These are phyloP conservation scores for Hypoxylon sp. DNA, from an alignment of 2,329 filamentous ascomycete genomes.

Conservation along the genomic window DNA sequence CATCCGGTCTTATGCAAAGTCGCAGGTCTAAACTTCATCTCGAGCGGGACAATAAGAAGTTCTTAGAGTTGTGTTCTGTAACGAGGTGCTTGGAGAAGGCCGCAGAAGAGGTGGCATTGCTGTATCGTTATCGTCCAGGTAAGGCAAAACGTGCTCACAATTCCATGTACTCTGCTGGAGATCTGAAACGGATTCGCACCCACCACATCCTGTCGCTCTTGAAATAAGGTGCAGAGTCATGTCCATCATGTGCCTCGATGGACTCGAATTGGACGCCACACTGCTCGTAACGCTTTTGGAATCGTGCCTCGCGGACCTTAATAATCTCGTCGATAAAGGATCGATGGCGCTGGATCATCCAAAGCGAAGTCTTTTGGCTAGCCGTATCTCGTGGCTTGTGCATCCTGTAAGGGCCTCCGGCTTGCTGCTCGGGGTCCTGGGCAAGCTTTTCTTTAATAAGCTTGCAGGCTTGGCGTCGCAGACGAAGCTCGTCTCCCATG, in stretches of 20 bases:
- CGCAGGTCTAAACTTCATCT: too few species aligned
- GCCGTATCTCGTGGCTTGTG: not conserved
- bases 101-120: not conserved
- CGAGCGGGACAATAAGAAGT: too few species aligned
- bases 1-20: too few species aligned
- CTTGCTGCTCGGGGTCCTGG: not conserved
- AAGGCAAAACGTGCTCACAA: not conserved
- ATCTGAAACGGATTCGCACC: not conserved
- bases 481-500: slow-evolving; percentile 4
- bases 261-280: not conserved
- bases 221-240: not conserved
- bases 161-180: not conserved
- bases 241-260: not conserved
- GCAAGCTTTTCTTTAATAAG: not conserved
- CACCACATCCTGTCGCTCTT: too few species aligned
- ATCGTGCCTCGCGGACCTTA: slow-evolving; percentile 1
- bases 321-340: not conserved
- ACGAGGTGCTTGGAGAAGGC: not conserved
- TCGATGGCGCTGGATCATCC: not conserved
- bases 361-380: not conserved
- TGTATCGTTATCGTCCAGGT: not conserved
- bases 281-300: slow-evolving; percentile 1
- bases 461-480: slow-evolving; percentile 2
- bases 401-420: not conserved
- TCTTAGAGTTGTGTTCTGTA: not conserved